Evolutionary conservation across 202 grass and related monocot genomes (phyloP).

Genomic region (Setaria viridis): DNA sequence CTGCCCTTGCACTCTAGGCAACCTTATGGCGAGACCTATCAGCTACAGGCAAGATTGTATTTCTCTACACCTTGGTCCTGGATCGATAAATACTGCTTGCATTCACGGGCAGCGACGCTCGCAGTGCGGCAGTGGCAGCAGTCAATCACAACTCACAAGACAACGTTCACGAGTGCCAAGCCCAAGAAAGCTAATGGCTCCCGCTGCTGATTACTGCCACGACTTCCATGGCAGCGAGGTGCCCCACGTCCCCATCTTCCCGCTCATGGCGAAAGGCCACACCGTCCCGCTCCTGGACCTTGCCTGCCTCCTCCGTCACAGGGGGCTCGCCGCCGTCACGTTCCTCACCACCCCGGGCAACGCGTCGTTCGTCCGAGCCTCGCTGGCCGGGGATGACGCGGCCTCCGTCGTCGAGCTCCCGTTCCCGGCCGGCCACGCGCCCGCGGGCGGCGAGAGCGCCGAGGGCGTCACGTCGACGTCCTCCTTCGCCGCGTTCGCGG

Average conservation of each 20-base stretch:
- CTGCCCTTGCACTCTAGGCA: no score
- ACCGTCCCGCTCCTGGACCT: conserved; percentile 59
- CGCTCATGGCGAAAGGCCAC: conserved; percentile 69
- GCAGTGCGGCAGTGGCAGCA: no score
- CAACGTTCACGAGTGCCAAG: background rate
- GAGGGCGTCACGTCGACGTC: conserved; percentile 29
- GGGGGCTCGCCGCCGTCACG: conserved; percentile 49
- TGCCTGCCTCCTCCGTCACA: conserved; percentile 33
- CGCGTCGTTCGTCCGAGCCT: conserved; percentile 25
- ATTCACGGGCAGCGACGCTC: no score
- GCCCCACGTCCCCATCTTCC: conserved; percentile 59
- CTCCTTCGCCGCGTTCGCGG: conserved; percentile 29
- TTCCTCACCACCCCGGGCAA: conserved; percentile 62
- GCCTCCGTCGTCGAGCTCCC: conserved; percentile 40
- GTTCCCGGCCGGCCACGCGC: conserved; percentile 19
- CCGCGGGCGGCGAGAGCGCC: conserved; percentile 10
- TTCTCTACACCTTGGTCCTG: no score
- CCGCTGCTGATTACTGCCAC: background rate
- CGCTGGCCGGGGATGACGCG: background rate
- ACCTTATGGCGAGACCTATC: no score
- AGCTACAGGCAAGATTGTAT: no score
- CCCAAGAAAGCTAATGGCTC: background rate
- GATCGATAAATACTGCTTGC: no score
- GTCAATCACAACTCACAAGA: background rate
- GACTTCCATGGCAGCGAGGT: background rate